These are phyloP conservation scores for Podospora sp. DNA, from an alignment of 495 filamentous ascomycete genomes.

Conservation along the genomic window DNA sequence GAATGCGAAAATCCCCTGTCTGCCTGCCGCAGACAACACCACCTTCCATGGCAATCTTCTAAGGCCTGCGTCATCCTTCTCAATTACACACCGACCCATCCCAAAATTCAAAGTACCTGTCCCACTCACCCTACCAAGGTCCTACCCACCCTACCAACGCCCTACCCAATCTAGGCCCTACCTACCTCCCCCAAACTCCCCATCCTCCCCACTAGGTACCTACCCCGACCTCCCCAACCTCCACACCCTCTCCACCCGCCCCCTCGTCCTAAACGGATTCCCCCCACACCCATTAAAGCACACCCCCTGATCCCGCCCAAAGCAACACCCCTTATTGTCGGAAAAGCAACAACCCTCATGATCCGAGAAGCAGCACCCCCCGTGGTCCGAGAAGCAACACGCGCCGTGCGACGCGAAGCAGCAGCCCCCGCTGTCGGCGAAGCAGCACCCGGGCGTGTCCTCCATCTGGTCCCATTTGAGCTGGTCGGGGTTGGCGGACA, in stretches of 20 bases:
- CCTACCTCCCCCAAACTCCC: too few species aligned
- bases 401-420: neutral
- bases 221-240: too few species aligned
- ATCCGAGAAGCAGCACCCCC: slow-evolving; percentile 5
- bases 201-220: too few species aligned
- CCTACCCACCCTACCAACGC: too few species aligned
- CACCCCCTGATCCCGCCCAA: neutral
- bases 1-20: too few species aligned
- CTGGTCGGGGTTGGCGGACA: neutral
- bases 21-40: too few species aligned
- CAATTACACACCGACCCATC: too few species aligned
- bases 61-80: too few species aligned
- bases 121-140: too few species aligned
- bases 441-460: neutral
- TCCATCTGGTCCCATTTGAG: neutral
- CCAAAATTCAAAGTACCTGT: too few species aligned
- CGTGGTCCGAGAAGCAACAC: slow-evolving; percentile 10
- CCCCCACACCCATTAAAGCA: neutral
- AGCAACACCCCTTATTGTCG: slow-evolving; percentile 5
- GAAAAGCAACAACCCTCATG: slow-evolving; percentile 3
- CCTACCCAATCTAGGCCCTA: too few species aligned
- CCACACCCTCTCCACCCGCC: neutral
- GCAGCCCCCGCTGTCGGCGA: slow-evolving; percentile 1
- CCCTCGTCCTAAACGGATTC: neutral
- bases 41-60: too few species aligned